Evolutionary conservation across 192 early-diverging fungal genomes (phyloP).

Genomic region (Spizellomyces punctatus): DNA sequence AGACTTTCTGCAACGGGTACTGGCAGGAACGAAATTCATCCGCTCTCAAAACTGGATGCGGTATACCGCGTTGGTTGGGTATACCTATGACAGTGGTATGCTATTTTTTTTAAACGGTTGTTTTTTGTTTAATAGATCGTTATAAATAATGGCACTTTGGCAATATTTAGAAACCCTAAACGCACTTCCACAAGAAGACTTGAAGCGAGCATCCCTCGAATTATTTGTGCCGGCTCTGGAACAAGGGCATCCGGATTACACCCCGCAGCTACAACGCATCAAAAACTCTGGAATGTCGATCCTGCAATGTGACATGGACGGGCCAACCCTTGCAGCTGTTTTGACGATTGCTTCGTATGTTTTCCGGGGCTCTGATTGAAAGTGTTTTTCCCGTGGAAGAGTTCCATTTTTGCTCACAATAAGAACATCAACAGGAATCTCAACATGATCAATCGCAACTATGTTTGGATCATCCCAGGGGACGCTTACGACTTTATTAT

Average conservation of each 20-base stretch:
- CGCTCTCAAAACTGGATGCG: too few species aligned
- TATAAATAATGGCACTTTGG: too few species aligned
- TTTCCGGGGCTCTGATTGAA: background rate
- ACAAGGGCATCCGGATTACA: background rate
- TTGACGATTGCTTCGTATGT: background rate
- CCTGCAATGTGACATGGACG: background rate
- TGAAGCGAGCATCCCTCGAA: background rate
- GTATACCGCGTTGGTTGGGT: too few species aligned
- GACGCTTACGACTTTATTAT: background rate
- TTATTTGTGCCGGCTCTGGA: background rate
- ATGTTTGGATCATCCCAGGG: conserved; percentile 9
- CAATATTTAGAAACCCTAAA: too few species aligned
- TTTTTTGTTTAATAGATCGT: too few species aligned
- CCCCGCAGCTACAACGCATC: background rate
- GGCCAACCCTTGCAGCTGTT: background rate
- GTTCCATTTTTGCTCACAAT: too few species aligned
- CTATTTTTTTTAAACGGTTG: too few species aligned
- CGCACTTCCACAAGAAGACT: background rate
- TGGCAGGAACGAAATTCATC: background rate
- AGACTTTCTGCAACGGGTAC: background rate
- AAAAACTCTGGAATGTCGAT: background rate
- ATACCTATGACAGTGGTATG: too few species aligned
- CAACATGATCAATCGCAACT: conserved; percentile 5
- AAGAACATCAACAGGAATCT: background rate
- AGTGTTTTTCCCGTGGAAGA: too few species aligned